Evolutionary conservation across 345 rosid genomes (phyloP).

Genomic region (Populus tremula): DNA sequence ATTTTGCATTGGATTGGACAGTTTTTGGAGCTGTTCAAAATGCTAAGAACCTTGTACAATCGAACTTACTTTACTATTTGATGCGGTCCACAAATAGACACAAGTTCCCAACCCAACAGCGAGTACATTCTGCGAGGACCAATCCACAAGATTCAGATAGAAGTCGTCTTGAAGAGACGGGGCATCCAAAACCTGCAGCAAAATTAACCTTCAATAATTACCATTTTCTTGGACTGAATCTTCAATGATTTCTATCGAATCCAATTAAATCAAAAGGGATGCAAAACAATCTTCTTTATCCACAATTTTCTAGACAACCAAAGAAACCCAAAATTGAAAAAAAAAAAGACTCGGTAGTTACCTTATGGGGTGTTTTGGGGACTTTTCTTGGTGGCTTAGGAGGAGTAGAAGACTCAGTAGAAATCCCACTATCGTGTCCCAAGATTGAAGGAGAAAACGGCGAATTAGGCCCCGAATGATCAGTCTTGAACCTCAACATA

Average conservation of each 20-base stretch:
- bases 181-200: constrained; percentile 86
- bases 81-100: constrained; percentile 95
- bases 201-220: not conserved
- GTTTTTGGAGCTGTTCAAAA: not conserved
- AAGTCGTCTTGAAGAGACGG: constrained; percentile 98
- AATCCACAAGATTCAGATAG: constrained; percentile 91
- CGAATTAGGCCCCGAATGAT: constrained; percentile 66
- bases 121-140: constrained; percentile 97
- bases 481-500: constrained; percentile 86
- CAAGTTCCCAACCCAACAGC: constrained; percentile 96
- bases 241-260: not conserved
- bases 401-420: constrained; percentile 68
- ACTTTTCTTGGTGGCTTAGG: constrained; percentile 88
- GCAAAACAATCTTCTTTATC: not conserved
- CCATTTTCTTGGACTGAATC: not conserved
- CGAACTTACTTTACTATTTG: constrained; percentile 81
- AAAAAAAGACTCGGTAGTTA: constrained; percentile 3
- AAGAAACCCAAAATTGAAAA: not conserved
- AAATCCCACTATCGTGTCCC: constrained; percentile 58
- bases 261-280: not conserved
- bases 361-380: constrained; percentile 98
- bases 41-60: not conserved
- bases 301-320: not conserved
- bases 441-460: constrained; percentile 82
- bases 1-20: not conserved